Conservation (phyloP, 139 green algal species). For the Coccomyxa sp. region DNA sequence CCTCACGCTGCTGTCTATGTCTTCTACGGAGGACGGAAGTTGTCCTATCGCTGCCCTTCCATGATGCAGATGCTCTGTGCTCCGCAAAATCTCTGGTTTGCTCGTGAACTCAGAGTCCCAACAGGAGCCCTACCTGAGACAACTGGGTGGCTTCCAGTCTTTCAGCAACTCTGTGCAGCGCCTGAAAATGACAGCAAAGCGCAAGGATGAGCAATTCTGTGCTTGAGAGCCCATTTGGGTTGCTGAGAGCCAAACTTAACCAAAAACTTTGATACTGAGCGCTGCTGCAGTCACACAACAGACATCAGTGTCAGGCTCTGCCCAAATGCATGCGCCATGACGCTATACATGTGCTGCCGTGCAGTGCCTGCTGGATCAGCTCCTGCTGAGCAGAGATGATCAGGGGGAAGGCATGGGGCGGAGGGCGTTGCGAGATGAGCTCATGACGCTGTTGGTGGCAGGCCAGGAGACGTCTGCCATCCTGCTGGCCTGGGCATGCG, state of each 20-base stretch:
- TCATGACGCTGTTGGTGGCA: constrained; percentile 81
- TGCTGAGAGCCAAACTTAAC: constrained; percentile 24
- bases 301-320: neutral
- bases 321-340: neutral
- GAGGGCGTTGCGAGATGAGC: constrained; percentile 69
- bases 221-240: neutral
- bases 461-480: constrained; percentile 89
- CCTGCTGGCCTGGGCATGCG: constrained; percentile 68
- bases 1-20: too few species aligned
- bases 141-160: too few species aligned
- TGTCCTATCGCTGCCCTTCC: too few species aligned
- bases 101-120: too few species aligned
- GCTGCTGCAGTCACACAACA: constrained; percentile 4
- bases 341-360: neutral
- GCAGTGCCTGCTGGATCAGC: constrained; percentile 60
- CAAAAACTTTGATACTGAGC: constrained; percentile 48
- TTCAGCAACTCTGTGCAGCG: too few species aligned
- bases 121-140: too few species aligned
- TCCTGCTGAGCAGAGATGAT: constrained; percentile 63
- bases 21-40: too few species aligned
- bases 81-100: too few species aligned
- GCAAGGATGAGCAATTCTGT: constrained; percentile 4
- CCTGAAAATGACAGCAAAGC: too few species aligned
- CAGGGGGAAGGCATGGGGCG: constrained; percentile 58
- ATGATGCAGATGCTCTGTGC: too few species aligned